Evolutionary conservation across 164 flowering plant species (phyloP).

Genomic region (Piper betle): DNA sequence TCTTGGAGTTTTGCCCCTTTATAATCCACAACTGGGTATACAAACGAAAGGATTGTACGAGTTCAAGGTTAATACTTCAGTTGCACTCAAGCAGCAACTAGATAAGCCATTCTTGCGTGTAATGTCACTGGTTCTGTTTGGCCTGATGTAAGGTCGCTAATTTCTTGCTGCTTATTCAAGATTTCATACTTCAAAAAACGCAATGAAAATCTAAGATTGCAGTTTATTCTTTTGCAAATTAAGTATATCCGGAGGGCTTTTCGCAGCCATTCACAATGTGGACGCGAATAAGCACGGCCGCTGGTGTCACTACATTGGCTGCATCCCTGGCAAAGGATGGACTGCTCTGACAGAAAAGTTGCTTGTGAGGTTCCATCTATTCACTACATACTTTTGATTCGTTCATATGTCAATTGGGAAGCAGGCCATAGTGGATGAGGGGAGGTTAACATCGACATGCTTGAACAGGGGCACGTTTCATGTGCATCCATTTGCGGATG

Average conservation of each 20-base stretch:
- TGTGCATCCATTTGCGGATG: slow-evolving; percentile 34
- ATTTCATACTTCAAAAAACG: not conserved
- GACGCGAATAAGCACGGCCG: slow-evolving; percentile 42
- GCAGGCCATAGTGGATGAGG: slow-evolving; percentile 46
- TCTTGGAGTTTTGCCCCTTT: slow-evolving; percentile 50
- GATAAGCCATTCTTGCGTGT: slow-evolving; percentile 49
- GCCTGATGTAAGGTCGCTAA: slow-evolving; percentile 38
- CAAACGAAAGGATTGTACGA: slow-evolving; percentile 35
- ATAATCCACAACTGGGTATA: slow-evolving; percentile 30
- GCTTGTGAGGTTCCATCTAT: slow-evolving; percentile 45
- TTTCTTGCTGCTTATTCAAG: too few species aligned
- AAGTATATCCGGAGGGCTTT: slow-evolving; percentile 47
- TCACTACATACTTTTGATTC: not conserved
- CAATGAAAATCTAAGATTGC: not conserved
- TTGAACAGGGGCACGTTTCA: slow-evolving; percentile 36
- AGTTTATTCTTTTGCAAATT: slow-evolving; percentile 1
- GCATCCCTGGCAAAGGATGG: slow-evolving; percentile 61
- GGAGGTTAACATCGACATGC: slow-evolving; percentile 51
- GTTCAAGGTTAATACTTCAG: slow-evolving; percentile 23
- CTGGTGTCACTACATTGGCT: slow-evolving; percentile 58
- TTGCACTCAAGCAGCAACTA: slow-evolving; percentile 33
- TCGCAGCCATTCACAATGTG: slow-evolving; percentile 33
- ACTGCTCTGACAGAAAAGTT: slow-evolving; percentile 36
- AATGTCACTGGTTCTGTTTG: slow-evolving; percentile 34
- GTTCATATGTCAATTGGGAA: not conserved